A percentile compares a stretch with the other conserved stretches of the same genome.
These are phyloP conservation scores for Clitoria ternatea DNA, from an alignment of 306 rosid species.

Conservation along the genomic window DNA sequence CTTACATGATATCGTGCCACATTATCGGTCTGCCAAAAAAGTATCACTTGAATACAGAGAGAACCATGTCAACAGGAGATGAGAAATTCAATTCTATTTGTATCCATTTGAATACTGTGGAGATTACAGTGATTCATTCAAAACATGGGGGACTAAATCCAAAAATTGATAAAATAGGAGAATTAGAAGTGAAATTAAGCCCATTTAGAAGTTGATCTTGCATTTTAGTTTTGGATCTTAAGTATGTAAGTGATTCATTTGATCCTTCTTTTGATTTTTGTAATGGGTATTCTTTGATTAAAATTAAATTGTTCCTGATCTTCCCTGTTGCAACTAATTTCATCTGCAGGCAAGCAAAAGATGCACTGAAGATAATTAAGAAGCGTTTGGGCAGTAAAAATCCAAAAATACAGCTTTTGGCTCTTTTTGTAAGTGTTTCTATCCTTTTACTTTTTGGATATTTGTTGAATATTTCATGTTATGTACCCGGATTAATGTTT, in stretches of 20 bases:
- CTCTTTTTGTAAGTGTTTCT: slow-evolving; percentile 78
- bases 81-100: neutral
- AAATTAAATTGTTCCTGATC: slow-evolving; percentile 18
- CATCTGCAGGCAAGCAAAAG: slow-evolving; percentile 90
- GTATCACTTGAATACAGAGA: neutral
- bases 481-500: neutral
- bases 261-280: neutral
- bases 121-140: neutral
- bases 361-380: slow-evolving; percentile 87
- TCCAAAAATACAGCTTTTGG: slow-evolving; percentile 79
- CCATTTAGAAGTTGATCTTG: slow-evolving; percentile 2
- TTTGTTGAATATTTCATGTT: slow-evolving; percentile 12
- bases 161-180: neutral
- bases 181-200: neutral
- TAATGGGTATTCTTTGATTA: neutral
- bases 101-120: neutral
- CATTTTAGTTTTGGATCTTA: slow-evolving; percentile 22
- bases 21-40: neutral
- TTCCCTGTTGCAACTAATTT: slow-evolving; percentile 15
- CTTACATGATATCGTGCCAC: neutral
- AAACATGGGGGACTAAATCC: neutral
- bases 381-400: slow-evolving; percentile 76
- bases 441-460: slow-evolving; percentile 21
- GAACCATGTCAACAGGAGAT: neutral
- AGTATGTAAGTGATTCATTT: neutral